Evolutionary conservation across 108 stramenopile species (phyloP).

Genomic region (Skeletonema tropicum): DNA sequence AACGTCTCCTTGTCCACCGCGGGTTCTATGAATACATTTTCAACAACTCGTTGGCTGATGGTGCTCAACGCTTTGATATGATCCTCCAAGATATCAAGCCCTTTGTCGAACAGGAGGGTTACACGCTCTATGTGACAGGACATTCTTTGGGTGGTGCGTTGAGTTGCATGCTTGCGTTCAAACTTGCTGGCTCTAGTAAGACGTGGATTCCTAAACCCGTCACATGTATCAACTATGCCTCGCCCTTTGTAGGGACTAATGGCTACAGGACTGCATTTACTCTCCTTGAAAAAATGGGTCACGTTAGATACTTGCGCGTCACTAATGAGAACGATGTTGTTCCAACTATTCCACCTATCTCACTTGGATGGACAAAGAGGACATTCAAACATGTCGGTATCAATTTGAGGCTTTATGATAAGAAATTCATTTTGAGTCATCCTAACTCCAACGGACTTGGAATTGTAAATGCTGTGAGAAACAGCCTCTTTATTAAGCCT

Average conservation of each 20-base stretch:
- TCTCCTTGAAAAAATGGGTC: neutral
- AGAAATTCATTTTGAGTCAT: neutral
- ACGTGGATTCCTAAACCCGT: conserved; percentile 16
- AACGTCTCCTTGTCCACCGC: neutral
- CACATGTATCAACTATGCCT: conserved; percentile 10
- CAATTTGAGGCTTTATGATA: neutral
- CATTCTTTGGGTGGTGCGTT: conserved; percentile 11
- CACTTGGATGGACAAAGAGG: neutral
- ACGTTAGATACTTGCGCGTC: neutral
- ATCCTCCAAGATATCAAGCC: neutral
- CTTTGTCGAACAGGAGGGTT: neutral
- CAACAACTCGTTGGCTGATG: neutral
- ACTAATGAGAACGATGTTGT: neutral
- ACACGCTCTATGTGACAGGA: neutral
- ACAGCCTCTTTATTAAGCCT: neutral
- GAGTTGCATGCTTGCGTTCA: conserved; percentile 8
- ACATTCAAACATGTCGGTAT: neutral
- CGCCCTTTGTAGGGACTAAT: conserved; percentile 2
- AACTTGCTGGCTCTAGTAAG: neutral
- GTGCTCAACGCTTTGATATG: neutral
- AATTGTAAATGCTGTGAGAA: neutral
- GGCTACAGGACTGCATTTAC: conserved; percentile 10
- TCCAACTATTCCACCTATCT: neutral
- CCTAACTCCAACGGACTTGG: neutral
- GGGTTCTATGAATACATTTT: neutral